Evolutionary conservation across 345 rosid species (phyloP).

Genomic region (Salix caprea): DNA sequence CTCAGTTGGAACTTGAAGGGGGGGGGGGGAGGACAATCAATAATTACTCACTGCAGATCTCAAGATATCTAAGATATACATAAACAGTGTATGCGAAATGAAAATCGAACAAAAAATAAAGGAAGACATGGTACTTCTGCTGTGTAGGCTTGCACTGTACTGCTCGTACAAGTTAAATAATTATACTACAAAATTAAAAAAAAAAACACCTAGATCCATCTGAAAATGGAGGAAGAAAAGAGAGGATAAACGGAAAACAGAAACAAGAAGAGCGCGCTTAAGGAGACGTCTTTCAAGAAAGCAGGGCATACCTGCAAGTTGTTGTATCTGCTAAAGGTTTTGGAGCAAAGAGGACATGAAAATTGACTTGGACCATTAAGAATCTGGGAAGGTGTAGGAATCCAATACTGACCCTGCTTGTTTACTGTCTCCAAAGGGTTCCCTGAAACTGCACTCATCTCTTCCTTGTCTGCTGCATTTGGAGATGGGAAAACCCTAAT

Average conservation of each 20-base stretch:
- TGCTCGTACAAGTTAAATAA: not conserved
- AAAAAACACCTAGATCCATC: not conserved
- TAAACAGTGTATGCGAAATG: not conserved
- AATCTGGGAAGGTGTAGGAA: constrained; percentile 60
- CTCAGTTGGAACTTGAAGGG: not conserved
- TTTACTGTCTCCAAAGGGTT: constrained; percentile 16
- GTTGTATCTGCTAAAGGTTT: constrained; percentile 60
- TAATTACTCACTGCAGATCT: not conserved
- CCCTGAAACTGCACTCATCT: constrained; percentile 16
- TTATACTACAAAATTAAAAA: not conserved
- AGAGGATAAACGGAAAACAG: not conserved
- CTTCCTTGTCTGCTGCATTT: constrained; percentile 11
- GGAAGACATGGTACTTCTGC: not conserved
- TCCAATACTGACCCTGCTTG: constrained; percentile 54
- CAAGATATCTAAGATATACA: not conserved
- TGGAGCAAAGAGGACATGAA: constrained; percentile 50
- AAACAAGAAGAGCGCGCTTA: not conserved
- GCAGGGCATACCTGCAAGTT: constrained; percentile 46
- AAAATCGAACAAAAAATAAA: not conserved
- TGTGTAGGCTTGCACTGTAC: not conserved
- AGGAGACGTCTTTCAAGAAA: not conserved
- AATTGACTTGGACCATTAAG: constrained; percentile 59
- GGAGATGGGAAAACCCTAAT: constrained; percentile 14
- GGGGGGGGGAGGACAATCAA: not conserved
- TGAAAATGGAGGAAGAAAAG: not conserved